Base-by-base conservation (phyloP, 441 rosid genomes). In the Adansonia rubrostipa region DNA sequence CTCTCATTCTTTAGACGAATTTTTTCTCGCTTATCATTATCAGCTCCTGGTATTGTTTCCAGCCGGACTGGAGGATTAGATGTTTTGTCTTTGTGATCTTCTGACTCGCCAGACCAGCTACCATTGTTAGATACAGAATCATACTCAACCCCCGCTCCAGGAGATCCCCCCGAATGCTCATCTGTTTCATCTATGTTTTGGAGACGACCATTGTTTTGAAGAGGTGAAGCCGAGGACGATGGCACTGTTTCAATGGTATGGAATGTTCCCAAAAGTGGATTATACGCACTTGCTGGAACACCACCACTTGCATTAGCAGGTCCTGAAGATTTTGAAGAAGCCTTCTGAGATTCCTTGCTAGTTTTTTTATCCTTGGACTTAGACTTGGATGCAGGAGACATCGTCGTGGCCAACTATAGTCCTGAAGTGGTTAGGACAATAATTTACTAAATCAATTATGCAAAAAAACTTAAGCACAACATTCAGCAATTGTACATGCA, bases 41-140 rank as follows among this genome's bases (percentile, higher is more conserved):
- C 94, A 69, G 88, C 91, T 64, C 90, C 95, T 10, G 94, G 87
- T 11, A 88, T 79, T 4, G 69, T 82, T 79, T 91, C 96, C 69
- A 77, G 94, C 50, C 82, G 85, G 36, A 42, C 75, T 33, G 89
- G 68, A 45, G 71, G 81, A 85, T 80, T 89, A 8, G 82, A 74
- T 57, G 74, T 57, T 81, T 86, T 91, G 44, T 93, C 93, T 85
- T 93, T 90, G 33, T 88, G 92, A 50, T 93, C 97, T 85, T 93
- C 96, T 0, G 96, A 93, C 80, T 93, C 97, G 45, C 97, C 94
- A 8, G 97, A 93, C 84, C 94, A 91, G 84, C 97, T 93, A 81
- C 90, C 94, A 22, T 90, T 93, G 57, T 91, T 93, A 7, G 95
- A 93, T 76, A 91, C 80, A 45, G 94, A 86, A 84, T 93, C 96